These are phyloP conservation scores for Septoria linicola DNA, from an alignment of 2,329 filamentous ascomycete genomes.

Conservation along the genomic window DNA sequence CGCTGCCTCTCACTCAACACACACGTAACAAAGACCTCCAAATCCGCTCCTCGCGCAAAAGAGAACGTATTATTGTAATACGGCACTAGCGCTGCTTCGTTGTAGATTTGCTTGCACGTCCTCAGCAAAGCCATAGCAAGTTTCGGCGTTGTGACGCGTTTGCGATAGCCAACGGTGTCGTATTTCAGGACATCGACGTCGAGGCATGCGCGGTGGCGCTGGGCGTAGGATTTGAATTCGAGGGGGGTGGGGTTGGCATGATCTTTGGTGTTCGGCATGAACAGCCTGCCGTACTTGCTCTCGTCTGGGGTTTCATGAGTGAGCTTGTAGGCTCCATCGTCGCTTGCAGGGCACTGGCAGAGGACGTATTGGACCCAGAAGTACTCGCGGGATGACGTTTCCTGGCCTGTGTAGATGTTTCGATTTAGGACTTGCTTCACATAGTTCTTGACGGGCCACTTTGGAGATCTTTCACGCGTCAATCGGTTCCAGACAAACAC, in stretches of 20 bases:
- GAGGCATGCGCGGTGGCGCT: neutral
- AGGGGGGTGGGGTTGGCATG: neutral
- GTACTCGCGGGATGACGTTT: too few relatives aligned
- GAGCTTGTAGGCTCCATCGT: conserved; percentile 1
- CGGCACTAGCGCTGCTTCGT: conserved; percentile 17
- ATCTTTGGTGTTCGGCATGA: neutral
- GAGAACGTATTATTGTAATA: conserved; percentile 16
- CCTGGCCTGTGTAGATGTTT: neutral
- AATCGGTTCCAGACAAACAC: neutral
- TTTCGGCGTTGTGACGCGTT: neutral
- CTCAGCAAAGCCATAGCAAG: conserved; percentile 5
- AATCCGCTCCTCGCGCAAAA: conserved; percentile 2
- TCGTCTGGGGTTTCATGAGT: neutral
- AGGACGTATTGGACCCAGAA: neutral
- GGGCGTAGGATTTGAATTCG: neutral
- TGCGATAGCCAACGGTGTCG: neutral
- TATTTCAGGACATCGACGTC: neutral
- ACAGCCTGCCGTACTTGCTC: too few relatives aligned
- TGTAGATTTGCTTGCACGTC: conserved; percentile 15
- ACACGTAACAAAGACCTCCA: conserved; percentile 1
- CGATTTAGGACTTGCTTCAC: neutral
- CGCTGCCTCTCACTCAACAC: neutral
- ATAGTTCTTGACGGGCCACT: neutral
- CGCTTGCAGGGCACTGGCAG: conserved; percentile 3
- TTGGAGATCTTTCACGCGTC: neutral